Conservation (phyloP, 306 rosid species). For the Medicago truncatula region MtrunA17r5.0-ANR NC_053044.1:35976001-35976500, state of each 20-base stretch:
- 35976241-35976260: no score
- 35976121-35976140: neutral
- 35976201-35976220: neutral
- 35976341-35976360: no score
- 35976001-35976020: conserved; percentile 49
- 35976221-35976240: no score
- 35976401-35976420: neutral
- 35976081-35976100: conserved; percentile 5
- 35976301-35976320: neutral
- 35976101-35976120: conserved; percentile 18
- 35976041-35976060: conserved; percentile 47
- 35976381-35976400: neutral
- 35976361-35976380: neutral
- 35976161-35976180: neutral
- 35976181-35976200: neutral
- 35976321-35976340: neutral
- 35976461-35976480: conserved; percentile 20
- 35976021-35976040: conserved; percentile 50
- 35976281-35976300: no score
- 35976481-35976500: conserved; percentile 17
- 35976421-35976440: neutral
- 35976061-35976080: neutral
- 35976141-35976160: conserved; percentile 1
- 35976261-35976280: no score
- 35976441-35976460: conserved; percentile 3